Base-by-base conservation (phyloP, 352 stramenopile species). In the Phytopythium mirpurense region DNA sequence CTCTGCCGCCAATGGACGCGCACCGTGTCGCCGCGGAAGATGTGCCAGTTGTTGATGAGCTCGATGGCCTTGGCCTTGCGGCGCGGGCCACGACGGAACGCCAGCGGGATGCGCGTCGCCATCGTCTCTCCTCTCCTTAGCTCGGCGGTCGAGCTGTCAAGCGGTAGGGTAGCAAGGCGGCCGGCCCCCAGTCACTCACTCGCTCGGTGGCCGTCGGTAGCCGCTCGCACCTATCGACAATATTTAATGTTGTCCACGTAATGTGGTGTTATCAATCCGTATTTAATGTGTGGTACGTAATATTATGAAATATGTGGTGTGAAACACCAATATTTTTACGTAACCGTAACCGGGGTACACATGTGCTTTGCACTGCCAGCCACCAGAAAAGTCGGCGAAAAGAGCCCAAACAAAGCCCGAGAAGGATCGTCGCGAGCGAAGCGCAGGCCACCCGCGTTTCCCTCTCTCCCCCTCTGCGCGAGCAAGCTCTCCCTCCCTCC, bases 51-150 rank as follows among this genome's bases (percentile, higher is more conserved):
- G 50, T 83, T 81, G 56, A 93, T 75, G n/a, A 82, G 55, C 27
- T 90, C 72, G 48, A 93, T 89, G 29, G 80, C 27, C 80, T 93
- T 91, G 60, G 70, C 71, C 63, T 90, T 86, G 65, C 74, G 74
- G 63, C 80, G 80, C 51, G 82, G 82, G 47, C 78, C 77, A 43
- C 80, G 80, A 40, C 80, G 78, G 65, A 90, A 90, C 65, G 78
- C 79, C 62, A 89, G 60, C 65, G 82, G 82, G 60, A 93, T 88
- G 54, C 80, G 79, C 19, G 69, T 75, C 62, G 79, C 67, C 78
- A 90, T 92, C 43, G 56, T 76, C 18, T 43, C 57, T 57, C 63
- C 54, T 35, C 27, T 40, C 34, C 9, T 49, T 38, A 18, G 31
- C 51, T 47, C 32, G 37, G 40, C 16, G 10, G 12, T 6, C n/a